Conservation (phyloP, 192 early-diverging fungal genomes). For the Coemansia sp. region DNA sequence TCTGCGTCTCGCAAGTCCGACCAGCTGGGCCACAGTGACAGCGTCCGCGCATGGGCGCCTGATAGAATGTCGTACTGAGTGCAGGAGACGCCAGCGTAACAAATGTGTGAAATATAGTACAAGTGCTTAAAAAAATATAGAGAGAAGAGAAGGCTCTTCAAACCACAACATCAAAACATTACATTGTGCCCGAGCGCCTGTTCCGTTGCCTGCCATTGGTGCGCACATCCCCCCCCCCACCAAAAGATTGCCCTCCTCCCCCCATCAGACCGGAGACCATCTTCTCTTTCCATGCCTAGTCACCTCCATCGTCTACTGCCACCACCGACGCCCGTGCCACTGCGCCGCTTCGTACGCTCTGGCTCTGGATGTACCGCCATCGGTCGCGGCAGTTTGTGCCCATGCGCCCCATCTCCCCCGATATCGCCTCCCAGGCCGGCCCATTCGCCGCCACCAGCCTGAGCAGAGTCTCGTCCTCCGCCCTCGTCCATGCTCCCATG, state of each 20-base stretch:
- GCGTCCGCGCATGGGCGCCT: not conserved
- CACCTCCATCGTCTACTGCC: not conserved
- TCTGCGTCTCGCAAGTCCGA: slow-evolving; percentile 1
- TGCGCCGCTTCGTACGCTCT: not conserved
- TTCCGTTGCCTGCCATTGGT: not conserved
- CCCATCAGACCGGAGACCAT: not conserved
- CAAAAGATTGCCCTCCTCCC: not conserved
- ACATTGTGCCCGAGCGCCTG: not conserved
- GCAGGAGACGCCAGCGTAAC: slow-evolving; percentile 9
- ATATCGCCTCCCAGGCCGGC: slow-evolving; percentile 47
- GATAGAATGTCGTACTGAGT: slow-evolving; percentile 1
- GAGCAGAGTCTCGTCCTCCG: slow-evolving; percentile 34
- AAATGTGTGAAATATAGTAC: not conserved
- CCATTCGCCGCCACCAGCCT: slow-evolving; percentile 43
- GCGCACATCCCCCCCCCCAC: not conserved
- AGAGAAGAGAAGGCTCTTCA: not conserved
- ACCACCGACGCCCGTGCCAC: not conserved
- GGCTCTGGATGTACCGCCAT: slow-evolving; percentile 48
- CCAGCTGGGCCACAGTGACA: not conserved
- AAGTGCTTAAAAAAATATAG: not conserved
- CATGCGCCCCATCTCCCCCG: slow-evolving; percentile 39
- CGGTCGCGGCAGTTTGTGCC: slow-evolving; percentile 53
- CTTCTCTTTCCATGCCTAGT: not conserved
- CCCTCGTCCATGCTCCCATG: slow-evolving; percentile 44
- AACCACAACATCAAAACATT: not conserved